Evolutionary conservation across 495 filamentous ascomycete species (phyloP), one percentile per base, ranked within the genome.

Genomic region (Bathelium albidoporum): DNA sequence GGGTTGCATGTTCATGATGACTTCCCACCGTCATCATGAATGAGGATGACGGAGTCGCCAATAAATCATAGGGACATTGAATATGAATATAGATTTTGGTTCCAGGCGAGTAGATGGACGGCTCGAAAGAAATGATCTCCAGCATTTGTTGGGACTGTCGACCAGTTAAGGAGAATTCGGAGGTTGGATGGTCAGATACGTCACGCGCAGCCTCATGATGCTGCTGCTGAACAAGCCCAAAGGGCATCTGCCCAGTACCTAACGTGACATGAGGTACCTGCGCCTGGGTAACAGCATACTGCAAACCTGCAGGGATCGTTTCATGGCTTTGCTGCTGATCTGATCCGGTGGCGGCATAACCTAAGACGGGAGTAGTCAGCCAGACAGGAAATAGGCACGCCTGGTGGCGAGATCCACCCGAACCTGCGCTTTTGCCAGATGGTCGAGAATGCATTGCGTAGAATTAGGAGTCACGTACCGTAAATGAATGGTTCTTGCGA

Each of bases 11-110:
- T 73, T 84, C 87, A 73, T 83, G 81, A 67, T 85, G 82, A 5
- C 82, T 80, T 10, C 89, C 93, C 71, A 97, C 95, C 34, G 86
- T 83, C 28, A 97, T 74, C 66, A 78, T 85, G 65, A 89, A 82
- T 43, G 76, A 78, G 0, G 82, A 78, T 26, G 79, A 72, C 2
- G 81, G 77, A 2, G 83, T 78, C 22, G 81, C 79, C 67, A 87
- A 78, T 22, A 86, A 74, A 66, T 96, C 90, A 72, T 87, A 88
- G 32, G 85, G 81, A 14, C 85, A 87, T 65, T 84, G 82, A 53
- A 96, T 83, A 71, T 88, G 85, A 59, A 96, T 81, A 45, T 80
- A 76, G 9, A 97, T 77, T 65, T 83, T 81, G 16, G 86, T 87
- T 59, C 89, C 89, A 70, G 82, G 79, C 2, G 78, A 70, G 28